Evolutionary conservation across 768 basidiomycete species (phyloP), one percentile per base, ranked within the genome.

Genomic region (Suillus subalutaceus): DNA sequence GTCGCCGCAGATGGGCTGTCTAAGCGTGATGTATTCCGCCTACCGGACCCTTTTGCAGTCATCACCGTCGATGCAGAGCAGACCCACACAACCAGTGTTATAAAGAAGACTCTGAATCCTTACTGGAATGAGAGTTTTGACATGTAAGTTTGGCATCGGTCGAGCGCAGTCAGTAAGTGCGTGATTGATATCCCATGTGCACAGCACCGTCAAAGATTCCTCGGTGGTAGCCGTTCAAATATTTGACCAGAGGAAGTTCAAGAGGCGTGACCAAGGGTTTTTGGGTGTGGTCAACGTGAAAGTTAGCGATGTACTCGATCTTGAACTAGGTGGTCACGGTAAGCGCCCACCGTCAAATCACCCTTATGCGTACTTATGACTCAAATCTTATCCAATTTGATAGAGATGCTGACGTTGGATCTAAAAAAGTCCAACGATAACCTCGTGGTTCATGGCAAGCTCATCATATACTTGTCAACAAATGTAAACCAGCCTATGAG

Each of bases 121-220:
- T 96, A 97, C 78, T 97, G 96, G 96, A 97, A 94, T 75, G 97
- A 98, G 81, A 93, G 92, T 74, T 99, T 99, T 78, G 97, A 99
- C 75, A 91, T 99, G 96, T 97, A 68, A 73, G 91, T 76, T 6
- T 7, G 46, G 7, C 15, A 20, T 50, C 30, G 26, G 59, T 60
- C 20, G 41, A 32, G 46, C 15, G 58, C 32, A 12, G 32, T 23
- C 9, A 55, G 7, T 61, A 48, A 30, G 32, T 50, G 38, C 59
- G 32, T 53, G 38, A 66, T 26, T 20, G 6, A 46, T 43, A 32
- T 9, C 59, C 16, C 60, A 66, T 67, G 64, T 64, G 63, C 50
- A 32, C 71, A 98, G 96, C 71, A 93, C 87, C 62, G 97, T 97
- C 75, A 97, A 96, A 78, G 97, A 99, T 71, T 94, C 93, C n/a